Percentiles rank a stretch among this genome's conserved stretches.
Evolutionary conservation across 1,284 basidiomycete species (phyloP).

Genomic region (Leccinum angustisporum): DNA sequence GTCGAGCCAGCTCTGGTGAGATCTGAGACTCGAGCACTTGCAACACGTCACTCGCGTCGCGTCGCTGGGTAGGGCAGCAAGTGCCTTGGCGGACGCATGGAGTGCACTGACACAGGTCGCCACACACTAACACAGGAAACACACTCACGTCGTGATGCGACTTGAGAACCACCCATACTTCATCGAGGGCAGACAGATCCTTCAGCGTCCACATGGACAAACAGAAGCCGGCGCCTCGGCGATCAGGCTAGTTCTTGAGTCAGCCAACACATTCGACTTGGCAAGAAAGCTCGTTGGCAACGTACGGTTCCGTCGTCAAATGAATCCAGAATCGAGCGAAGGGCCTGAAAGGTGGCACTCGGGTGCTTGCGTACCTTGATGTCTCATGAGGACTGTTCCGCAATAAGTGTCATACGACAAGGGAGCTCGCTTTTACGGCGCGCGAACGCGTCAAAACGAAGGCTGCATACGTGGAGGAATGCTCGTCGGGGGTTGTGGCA

Average conservation of each 20-base stretch:
- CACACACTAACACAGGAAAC: conserved; percentile 1
- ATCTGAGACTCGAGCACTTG: conserved; percentile 1
- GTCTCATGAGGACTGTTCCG: conserved; percentile 5
- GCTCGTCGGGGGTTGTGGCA: conserved; percentile 3
- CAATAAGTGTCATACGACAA: too few species aligned
- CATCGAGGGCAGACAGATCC: conserved; percentile 34
- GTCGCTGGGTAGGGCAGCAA: not conserved
- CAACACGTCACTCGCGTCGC: conserved; percentile 4
- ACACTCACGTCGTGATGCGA: conserved; percentile 59
- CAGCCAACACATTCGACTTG: conserved; percentile 4
- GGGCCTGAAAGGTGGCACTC: conserved; percentile 35
- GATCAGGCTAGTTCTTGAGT: conserved; percentile 16
- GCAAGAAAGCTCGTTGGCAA: not conserved
- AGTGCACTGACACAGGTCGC: conserved; percentile 5
- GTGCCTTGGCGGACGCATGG: conserved; percentile 5
- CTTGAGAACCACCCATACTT: conserved; percentile 56
- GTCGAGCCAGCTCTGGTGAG: conserved; percentile 1
- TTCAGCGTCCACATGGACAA: conserved; percentile 47
- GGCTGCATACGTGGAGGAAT: conserved; percentile 34
- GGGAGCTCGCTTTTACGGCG: conserved; percentile 47
- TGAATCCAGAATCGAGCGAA: conserved; percentile 30
- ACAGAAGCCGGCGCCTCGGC: conserved; percentile 19
- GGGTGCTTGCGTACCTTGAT: conserved; percentile 27
- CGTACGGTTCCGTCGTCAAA: conserved; percentile 23
- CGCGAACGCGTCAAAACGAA: conserved; percentile 52